Evolutionary conservation across 108 stramenopile species (phyloP).

Genomic region (Parietichytrium sp.): DNA sequence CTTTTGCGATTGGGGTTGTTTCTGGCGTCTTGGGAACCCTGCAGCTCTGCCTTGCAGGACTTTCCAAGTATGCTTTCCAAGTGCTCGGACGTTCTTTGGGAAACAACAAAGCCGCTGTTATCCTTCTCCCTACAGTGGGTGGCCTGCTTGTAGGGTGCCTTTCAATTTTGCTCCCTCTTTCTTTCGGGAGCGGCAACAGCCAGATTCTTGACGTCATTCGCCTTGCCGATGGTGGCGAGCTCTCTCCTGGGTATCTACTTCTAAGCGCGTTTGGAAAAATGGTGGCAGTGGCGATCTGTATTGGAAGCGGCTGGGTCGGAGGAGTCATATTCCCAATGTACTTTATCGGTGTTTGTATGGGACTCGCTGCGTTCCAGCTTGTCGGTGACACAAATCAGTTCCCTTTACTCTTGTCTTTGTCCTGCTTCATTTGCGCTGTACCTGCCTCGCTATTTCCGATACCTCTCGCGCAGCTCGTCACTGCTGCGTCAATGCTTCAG

Average conservation of each 20-base stretch:
- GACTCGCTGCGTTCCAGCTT: not conserved
- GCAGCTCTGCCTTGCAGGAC: not conserved
- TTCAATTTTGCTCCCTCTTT: not conserved
- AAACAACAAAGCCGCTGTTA: too few relatives aligned
- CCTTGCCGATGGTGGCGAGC: not conserved
- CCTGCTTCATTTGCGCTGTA: conserved; percentile 9
- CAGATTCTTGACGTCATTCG: conserved; percentile 3
- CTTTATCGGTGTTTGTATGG: conserved; percentile 23
- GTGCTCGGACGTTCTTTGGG: not conserved
- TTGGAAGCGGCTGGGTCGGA: conserved; percentile 32
- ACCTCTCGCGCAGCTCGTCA: not conserved
- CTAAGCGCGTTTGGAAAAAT: not conserved
- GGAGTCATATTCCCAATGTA: conserved; percentile 29
- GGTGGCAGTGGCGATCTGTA: not conserved
- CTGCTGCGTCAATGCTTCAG: not conserved
- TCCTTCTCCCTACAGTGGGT: not conserved
- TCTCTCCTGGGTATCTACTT: not conserved
- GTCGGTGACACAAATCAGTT: not conserved
- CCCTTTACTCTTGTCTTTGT: not conserved
- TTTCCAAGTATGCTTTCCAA: not conserved
- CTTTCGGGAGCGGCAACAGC: not conserved
- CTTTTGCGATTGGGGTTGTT: not conserved
- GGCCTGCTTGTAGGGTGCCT: not conserved
- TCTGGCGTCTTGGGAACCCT: conserved; percentile 5
- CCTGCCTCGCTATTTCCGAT: conserved; percentile 28